Base-by-base conservation (phyloP, 192 early-diverging fungal genomes). In the Linnemannia exigua region DNA sequence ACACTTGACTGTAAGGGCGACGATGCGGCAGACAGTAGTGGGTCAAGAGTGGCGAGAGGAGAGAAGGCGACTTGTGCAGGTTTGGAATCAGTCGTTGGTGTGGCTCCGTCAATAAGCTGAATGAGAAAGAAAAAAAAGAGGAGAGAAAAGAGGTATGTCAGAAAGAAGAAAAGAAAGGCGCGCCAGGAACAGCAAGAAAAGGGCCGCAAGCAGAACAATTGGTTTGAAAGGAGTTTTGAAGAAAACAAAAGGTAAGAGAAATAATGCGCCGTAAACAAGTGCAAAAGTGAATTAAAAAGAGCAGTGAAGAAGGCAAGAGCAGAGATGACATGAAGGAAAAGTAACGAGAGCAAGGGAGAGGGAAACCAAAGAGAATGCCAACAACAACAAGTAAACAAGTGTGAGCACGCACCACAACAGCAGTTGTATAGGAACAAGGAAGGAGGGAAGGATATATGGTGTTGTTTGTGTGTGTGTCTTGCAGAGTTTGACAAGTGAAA, bases 11-110 rank as follows among this genome's bases (percentile, higher is more conserved):
- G 25, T 2, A 25, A 63, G 58, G 58, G 31, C 25, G n/a, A n/a
- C n/a, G n/a, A n/a, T n/a, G 58, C 58, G 28, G 58, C 14, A 11
- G 58, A 25, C 28, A 63, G 58, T 63, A 63, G 58, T 63, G 58
- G 58, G 58, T 31, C 25, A 63, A 63, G 68, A 70, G 38, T 28
- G 28, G 35, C 14, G 33, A 41, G 35, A 7, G 35, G n/a, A 70
- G 68, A 3, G n/a, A n/a, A n/a, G 37, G 5, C 22, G 5, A 19
- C 68, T 70, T 70, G 36, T 14, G 38, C 70, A 17, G 70, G 28
- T 71, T 48, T 71, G 72, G 48, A 74, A 74, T 54, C 72, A 33
- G 41, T 48, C 38, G 70, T 71, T 44, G 67, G 31, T 69, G 58
- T 44, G 9, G 41, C 9, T 63, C 58, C 28, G 58, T 63, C 58